A percentile compares a stretch with the other conserved stretches of the same genome.
phyloP scores from a whole-genome alignment of 78 protist genomes.

The Dictyostelium intermedium region DNA sequence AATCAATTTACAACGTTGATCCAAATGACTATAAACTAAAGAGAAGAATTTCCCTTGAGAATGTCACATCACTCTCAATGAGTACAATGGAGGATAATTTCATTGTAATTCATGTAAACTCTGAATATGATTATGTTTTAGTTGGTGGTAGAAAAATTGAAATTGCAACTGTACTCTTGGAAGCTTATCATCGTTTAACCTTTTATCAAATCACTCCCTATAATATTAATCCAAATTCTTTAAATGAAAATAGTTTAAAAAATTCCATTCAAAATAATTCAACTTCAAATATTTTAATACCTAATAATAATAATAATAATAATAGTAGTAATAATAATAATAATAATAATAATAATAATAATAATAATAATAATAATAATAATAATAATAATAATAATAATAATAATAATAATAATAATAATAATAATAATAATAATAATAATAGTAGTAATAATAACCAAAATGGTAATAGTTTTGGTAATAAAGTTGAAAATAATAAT shows the following conservation, averaged over 20 bases:
- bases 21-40: conserved; percentile 86
- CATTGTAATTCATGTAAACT: conserved; percentile 82
- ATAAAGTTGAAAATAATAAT: not conserved
- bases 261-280: not conserved
- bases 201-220: conserved; percentile 4
- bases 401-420: not conserved
- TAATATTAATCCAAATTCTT: not conserved
- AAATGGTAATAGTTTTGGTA: not conserved
- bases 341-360: not conserved
- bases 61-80: conserved; percentile 67
- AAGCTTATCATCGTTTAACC: conserved; percentile 61
- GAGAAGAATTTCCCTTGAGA: conserved; percentile 73
- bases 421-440: not conserved
- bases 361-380: not conserved
- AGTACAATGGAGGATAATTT: conserved; percentile 85
- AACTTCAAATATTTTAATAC: not conserved
- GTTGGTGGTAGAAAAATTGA: conserved; percentile 88
- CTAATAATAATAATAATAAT: not conserved
- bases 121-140: conserved; percentile 90
- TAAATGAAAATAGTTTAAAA: not conserved
- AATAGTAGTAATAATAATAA: not conserved
- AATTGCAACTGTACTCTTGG: conserved; percentile 75
- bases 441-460: not conserved
- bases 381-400: not conserved
- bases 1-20: conserved; percentile 85